A percentile compares a stretch with the other conserved stretches of the same genome.
Evolutionary conservation across 345 rosid species (phyloP).

Genomic region (Euphorbia peplus): DNA sequence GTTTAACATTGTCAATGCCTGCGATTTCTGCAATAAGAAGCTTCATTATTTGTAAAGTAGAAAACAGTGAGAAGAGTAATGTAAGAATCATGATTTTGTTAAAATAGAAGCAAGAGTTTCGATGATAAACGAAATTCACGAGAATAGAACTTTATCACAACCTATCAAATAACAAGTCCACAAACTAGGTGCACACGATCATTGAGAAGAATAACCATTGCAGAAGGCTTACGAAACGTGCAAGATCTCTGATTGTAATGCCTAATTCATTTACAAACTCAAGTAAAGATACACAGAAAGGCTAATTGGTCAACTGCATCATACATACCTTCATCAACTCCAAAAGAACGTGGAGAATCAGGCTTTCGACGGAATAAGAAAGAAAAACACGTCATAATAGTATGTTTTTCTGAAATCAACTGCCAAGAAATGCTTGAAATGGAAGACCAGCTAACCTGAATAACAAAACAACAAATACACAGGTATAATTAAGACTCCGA

Average conservation of each 20-base stretch:
- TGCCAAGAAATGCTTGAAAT: slow-evolving; percentile 20
- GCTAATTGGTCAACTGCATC: not conserved
- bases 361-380: slow-evolving; percentile 36
- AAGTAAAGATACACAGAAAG: not conserved
- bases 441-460: slow-evolving; percentile 27
- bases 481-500: not conserved
- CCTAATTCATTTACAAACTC: not conserved
- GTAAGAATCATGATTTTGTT: not conserved
- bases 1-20: slow-evolving; percentile 43
- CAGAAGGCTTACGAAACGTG: not conserved
- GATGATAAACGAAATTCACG: no score
- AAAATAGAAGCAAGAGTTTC: no score
- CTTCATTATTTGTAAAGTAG: not conserved
- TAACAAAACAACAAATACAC: slow-evolving; percentile 10
- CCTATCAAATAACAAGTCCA: no score
- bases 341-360: slow-evolving; percentile 25
- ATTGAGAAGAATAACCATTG: not conserved
- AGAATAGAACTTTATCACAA: no score
- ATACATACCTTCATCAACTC: slow-evolving; percentile 66
- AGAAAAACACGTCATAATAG: slow-evolving; percentile 62
- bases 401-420: slow-evolving; percentile 15
- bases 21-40: slow-evolving; percentile 48
- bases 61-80: not conserved
- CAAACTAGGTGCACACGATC: not conserved
- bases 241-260: not conserved